A percentile compares a stretch with the other conserved stretches of the same genome.
Evolutionary conservation across 768 basidiomycete species (phyloP).

Genomic region (Chalciporus pseudorubinellus): DNA sequence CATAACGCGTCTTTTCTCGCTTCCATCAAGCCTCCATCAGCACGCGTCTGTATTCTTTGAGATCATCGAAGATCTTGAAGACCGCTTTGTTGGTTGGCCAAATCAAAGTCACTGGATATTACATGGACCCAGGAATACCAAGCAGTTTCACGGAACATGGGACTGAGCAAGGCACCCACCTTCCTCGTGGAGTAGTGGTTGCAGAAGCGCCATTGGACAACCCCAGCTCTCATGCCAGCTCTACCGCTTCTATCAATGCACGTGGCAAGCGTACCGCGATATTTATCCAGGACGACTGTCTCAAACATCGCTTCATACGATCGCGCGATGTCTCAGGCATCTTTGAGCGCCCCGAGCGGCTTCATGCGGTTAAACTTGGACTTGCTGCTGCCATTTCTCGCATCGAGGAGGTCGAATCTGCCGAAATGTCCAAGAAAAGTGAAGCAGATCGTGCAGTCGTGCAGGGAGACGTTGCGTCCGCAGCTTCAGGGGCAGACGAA

Average conservation of each 20-base stretch:
- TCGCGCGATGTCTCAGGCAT: conserved; percentile 70
- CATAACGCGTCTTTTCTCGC: background rate
- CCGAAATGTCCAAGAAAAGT: background rate
- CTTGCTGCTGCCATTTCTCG: conserved; percentile 77
- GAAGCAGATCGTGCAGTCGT: background rate
- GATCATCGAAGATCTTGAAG: background rate
- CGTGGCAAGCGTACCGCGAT: conserved; percentile 26
- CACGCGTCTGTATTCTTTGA: background rate
- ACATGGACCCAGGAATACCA: background rate
- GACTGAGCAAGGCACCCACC: background rate
- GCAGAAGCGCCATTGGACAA: background rate
- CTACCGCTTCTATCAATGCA: background rate
- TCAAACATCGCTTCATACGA: conserved; percentile 75
- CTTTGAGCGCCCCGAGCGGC: conserved; percentile 88
- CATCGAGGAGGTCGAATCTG: conserved; percentile 43
- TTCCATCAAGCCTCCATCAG: background rate
- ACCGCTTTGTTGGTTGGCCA: background rate
- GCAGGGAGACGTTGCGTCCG: background rate
- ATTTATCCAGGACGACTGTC: conserved; percentile 69
- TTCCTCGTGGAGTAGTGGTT: background rate
- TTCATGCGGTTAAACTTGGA: conserved; percentile 81
- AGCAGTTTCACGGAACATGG: background rate
- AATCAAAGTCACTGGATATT: background rate
- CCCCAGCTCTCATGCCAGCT: background rate
- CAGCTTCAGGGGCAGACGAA: conserved; percentile 35